Conservation (phyloP, 75 land plant species). For the Picea glauca region DNA sequence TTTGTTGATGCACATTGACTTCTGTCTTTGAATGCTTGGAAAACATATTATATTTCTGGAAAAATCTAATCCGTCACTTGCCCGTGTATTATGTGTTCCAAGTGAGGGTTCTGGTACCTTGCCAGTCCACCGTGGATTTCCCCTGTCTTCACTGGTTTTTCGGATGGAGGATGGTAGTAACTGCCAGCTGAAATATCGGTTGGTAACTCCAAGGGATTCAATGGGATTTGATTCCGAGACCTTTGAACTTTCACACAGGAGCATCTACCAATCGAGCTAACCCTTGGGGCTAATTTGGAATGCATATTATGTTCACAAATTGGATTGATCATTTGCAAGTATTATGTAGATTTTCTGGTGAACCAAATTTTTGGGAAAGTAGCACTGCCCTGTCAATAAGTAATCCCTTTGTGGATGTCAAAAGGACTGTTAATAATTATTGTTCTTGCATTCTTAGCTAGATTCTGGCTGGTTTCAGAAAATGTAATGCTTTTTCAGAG, state of each 20-base stretch:
- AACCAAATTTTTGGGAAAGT: not conserved
- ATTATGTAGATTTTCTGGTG: not conserved
- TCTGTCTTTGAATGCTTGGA: not conserved
- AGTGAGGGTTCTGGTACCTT: no score
- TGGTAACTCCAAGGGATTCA: no score
- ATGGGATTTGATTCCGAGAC: no score
- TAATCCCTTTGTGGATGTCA: not conserved
- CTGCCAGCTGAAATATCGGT: no score
- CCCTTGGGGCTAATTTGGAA: no score
- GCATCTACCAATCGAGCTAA: no score
- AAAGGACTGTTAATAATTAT: not conserved
- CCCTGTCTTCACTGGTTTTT: no score
- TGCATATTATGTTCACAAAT: not conserved
- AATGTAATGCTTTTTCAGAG: not conserved
- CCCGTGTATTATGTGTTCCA: no score
- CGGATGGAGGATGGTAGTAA: no score
- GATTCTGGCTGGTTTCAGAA: not conserved
- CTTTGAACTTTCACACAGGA: no score
- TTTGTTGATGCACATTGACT: not conserved
- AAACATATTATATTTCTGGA: not conserved
- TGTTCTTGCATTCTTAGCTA: not conserved
- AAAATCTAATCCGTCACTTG: no score
- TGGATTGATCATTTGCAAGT: not conserved
- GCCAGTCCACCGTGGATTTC: no score
- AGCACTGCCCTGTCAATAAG: not conserved